phyloP scores from a whole-genome alignment of 2,329 filamentous ascomycete species.

The Coniochaeta pulveracea region DNA sequence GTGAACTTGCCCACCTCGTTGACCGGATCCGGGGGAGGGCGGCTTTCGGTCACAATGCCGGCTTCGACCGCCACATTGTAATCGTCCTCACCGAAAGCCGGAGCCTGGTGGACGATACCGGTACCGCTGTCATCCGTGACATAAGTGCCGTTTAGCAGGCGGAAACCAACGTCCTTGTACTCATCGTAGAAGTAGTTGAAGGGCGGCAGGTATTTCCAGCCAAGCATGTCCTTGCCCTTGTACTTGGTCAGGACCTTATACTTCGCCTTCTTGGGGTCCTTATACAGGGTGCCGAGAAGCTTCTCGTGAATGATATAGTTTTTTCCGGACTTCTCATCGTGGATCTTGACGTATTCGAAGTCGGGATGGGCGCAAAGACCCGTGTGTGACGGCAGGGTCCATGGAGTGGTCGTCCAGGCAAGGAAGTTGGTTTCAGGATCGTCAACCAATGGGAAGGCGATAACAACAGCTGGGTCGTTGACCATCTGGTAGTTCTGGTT shows the following conservation, averaged over 20 bases:
- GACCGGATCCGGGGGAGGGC: constrained; percentile 83
- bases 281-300: constrained; percentile 73
- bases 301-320: constrained; percentile 79
- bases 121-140: constrained; percentile 86
- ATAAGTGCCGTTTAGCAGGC: constrained; percentile 71
- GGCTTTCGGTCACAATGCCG: constrained; percentile 66
- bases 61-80: constrained; percentile 70
- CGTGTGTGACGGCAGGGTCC: constrained; percentile 71
- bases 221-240: constrained; percentile 74
- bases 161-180: constrained; percentile 77
- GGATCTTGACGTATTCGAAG: constrained; percentile 76
- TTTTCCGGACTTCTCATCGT: constrained; percentile 71
- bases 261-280: constrained; percentile 91
- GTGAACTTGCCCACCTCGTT: constrained; percentile 76
- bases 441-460: constrained; percentile 73
- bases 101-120: constrained; percentile 87
- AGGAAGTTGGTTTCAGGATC: constrained; percentile 67
- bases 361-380: constrained; percentile 62
- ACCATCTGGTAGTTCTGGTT: constrained; percentile 93
- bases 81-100: constrained; percentile 93
- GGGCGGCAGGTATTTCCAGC: constrained; percentile 79
- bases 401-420: constrained; percentile 78
- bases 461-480: constrained; percentile 80
- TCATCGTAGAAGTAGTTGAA: constrained; percentile 86
- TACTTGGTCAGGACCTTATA: constrained; percentile 72